phyloP scores from a whole-genome alignment of 345 rosid genomes.

The Eucalyptus rudis region DNA sequence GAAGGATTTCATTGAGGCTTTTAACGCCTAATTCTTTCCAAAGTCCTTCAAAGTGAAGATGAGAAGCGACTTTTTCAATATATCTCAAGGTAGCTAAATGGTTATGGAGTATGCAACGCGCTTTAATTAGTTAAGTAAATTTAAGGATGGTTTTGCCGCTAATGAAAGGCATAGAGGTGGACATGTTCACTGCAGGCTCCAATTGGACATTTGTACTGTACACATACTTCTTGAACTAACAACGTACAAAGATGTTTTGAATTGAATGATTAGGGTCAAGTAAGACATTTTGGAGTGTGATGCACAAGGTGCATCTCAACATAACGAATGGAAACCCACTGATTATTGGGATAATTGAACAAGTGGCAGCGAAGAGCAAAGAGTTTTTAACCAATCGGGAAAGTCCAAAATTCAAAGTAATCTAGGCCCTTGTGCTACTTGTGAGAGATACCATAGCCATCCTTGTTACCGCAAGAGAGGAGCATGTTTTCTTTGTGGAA shows the following conservation, averaged over 20 bases:
- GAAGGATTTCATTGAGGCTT: neutral
- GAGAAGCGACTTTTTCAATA: neutral
- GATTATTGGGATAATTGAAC: too few relatives aligned
- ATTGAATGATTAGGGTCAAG: fast-evolving
- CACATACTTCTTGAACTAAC: too few relatives aligned
- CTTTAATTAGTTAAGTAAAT: neutral
- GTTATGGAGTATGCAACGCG: neutral
- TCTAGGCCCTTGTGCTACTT: neutral
- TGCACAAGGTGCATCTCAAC: neutral
- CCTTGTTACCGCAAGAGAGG: neutral
- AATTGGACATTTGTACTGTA: fast-evolving
- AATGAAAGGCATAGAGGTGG: too few relatives aligned
- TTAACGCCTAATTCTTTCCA: neutral
- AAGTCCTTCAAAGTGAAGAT: too few relatives aligned
- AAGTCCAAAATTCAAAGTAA: too few relatives aligned
- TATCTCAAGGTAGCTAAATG: neutral
- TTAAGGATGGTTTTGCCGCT: fast-evolving
- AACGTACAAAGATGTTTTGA: too few relatives aligned
- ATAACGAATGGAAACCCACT: neutral
- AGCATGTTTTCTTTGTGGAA: neutral
- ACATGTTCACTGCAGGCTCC: too few relatives aligned
- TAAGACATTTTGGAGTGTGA: neutral
- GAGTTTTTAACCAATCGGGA: neutral
- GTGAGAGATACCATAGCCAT: neutral
- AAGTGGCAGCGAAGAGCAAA: fast-evolving